Evolutionary conservation across 2,329 filamentous ascomycete genomes (phyloP).

Genomic region (Colletotrichum godetiae): DNA sequence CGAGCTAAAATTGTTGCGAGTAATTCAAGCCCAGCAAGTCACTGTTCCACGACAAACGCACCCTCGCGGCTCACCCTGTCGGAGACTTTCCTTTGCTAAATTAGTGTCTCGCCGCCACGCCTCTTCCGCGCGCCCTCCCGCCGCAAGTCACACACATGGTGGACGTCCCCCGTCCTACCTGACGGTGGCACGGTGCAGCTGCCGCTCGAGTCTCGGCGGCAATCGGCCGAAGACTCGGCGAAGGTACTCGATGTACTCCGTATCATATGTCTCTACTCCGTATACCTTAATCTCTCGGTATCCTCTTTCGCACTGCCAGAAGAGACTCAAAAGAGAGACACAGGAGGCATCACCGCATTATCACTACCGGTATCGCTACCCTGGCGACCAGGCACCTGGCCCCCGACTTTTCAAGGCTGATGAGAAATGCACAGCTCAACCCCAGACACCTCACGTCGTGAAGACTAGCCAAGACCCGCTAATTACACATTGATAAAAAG

Average conservation of each 20-base stretch:
- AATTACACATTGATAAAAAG: constrained; percentile 15
- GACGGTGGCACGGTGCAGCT: background rate
- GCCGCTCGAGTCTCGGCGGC: background rate
- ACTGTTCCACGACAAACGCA: background rate
- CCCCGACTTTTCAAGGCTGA: background rate
- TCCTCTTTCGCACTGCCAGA: background rate
- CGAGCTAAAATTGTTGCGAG: background rate
- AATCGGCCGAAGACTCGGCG: constrained; percentile 21
- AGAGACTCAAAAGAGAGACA: background rate
- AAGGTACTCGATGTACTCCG: background rate
- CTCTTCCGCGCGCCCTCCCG: constrained; percentile 23
- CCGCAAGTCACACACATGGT: constrained; percentile 11
- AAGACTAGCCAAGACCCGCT: constrained; percentile 11
- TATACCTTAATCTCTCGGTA: no score
- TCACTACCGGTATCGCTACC: background rate
- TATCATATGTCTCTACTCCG: no score
- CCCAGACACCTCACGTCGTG: constrained; percentile 6
- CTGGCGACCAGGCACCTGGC: no score
- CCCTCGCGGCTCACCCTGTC: constrained; percentile 5
- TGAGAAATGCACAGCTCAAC: background rate
- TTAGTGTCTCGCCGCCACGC: background rate
- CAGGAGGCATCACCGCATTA: no score
- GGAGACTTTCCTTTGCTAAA: constrained; percentile 10
- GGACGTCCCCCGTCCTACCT: background rate
- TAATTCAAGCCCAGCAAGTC: background rate